Base-by-base conservation (phyloP, 441 rosid species). In the Omphalea diandra region DNA sequence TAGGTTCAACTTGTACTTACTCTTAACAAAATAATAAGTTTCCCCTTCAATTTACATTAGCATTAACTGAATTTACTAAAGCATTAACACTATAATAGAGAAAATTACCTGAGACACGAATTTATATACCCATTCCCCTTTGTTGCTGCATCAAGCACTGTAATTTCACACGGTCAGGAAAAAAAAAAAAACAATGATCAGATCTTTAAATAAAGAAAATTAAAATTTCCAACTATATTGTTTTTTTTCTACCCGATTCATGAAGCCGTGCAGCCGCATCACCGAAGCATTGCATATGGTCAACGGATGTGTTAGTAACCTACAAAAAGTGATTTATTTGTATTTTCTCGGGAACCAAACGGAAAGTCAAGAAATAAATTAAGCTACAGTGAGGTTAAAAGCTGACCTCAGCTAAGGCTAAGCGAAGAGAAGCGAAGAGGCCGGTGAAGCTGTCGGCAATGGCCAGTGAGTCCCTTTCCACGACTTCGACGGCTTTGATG, bases 91-190 rank as follows among this genome's bases (percentile, higher is more conserved):
- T 8, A 22, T 5, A 0, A 38, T 0, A 26, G 27, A 27, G 14
- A 14, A 22, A 72, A 10, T 26, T 81, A 94, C 97, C 97, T 88
- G 68, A 94, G 88, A 80, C 94, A 90, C 26, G 97, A 91, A 76
- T 94, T 90, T 79, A 91, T 87, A 79, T 86, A 94, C 8, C 90
- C 88, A 58, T 91, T 94, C 33, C 98, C 97, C 79, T 86, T 91
- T 4, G 95, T 89, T 29, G 97, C 86, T 27, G 92, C 95, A 80
- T 91, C 95, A 24, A 94, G 85, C 43, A 92, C 96, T 91, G 76
- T 70, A 67, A 65, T 65, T 32, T 44, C 46, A 38, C 31, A 32
- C n/a, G 5, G 32, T 47, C 9, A 1, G 35, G 10, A 5, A 60
- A 2, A 17, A 24, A 18, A 58, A 22, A 7, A 44, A 4, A 7